Percentiles rank a stretch among this genome's conserved stretches.
Conservation (phyloP, 2,329 filamentous ascomycete genomes). For the Phialophora verrucosa region DNA sequence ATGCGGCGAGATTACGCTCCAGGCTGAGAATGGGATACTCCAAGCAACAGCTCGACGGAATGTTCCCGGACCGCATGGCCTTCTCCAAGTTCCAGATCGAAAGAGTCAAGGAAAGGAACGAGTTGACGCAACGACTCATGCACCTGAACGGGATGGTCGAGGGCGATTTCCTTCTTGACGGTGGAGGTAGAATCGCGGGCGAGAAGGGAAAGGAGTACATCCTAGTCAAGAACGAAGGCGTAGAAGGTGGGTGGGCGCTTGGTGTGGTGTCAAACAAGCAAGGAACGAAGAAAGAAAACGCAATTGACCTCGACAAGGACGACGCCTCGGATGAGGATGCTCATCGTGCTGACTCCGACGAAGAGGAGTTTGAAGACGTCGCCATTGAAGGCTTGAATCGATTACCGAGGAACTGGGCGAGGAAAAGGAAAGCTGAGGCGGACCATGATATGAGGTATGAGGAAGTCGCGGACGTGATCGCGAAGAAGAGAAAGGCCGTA, state of each 20-base stretch:
- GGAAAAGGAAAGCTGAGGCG: conserved; percentile 43
- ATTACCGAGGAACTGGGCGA: conserved; percentile 67
- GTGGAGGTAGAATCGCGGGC: conserved; percentile 61
- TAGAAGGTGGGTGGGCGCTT: conserved; percentile 93
- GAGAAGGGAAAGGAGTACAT: conserved; percentile 95
- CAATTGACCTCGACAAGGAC: conserved; percentile 83
- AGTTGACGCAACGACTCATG: conserved; percentile 94
- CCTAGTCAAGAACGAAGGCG: conserved; percentile 91
- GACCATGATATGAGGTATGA: conserved; percentile 47
- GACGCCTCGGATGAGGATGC: conserved; percentile 49
- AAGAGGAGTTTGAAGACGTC: conserved; percentile 87
- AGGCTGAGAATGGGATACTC: conserved; percentile 92
- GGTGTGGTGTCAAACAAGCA: conserved; percentile 90
- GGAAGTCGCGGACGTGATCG: conserved; percentile 43
- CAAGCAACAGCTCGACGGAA: conserved; percentile 91
- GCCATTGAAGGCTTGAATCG: conserved; percentile 89
- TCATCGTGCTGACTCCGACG: conserved; percentile 50
- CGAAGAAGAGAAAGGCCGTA: conserved; percentile 54
- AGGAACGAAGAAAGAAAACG: conserved; percentile 78
- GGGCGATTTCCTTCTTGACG: conserved; percentile 59
- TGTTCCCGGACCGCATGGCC: conserved; percentile 98
- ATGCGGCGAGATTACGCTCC: conserved; percentile 86
- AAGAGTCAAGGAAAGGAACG: conserved; percentile 87
- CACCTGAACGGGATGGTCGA: conserved; percentile 87
- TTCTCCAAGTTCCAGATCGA: conserved; percentile 98